These are phyloP conservation scores for Nitzschia sp. DNA, from an alignment of 108 stramenopile species.

Conservation along the genomic window DNA sequence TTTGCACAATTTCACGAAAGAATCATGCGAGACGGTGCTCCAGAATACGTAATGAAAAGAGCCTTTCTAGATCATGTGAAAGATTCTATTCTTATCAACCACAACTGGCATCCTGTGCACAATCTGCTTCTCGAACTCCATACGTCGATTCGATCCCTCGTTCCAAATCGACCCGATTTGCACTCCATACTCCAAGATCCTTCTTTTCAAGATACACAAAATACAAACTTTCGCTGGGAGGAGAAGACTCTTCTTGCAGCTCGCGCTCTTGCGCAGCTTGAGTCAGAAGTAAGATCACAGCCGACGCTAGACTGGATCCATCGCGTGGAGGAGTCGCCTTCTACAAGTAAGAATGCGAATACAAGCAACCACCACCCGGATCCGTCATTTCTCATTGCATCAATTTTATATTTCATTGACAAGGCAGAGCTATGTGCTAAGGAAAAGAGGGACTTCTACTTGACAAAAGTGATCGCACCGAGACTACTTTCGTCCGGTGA, in stretches of 20 bases:
- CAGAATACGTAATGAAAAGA: conserved; percentile 37
- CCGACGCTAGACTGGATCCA: conserved; percentile 42
- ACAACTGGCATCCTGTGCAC: conserved; percentile 19
- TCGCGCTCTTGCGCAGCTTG: conserved; percentile 40
- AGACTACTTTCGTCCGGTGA: conserved; percentile 22
- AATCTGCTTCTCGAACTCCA: conserved; percentile 45
- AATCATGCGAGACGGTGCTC: not conserved
- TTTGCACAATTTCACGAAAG: conserved; percentile 9
- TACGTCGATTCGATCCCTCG: conserved; percentile 36
- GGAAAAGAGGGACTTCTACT: conserved; percentile 46
- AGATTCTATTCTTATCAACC: not conserved
- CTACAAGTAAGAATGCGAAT: not conserved
- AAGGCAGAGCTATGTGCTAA: conserved; percentile 55
- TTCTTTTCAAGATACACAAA: not conserved
- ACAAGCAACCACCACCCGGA: conserved; percentile 1
- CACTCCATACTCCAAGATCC: conserved; percentile 46
- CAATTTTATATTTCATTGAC: conserved; percentile 41
- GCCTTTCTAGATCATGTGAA: conserved; percentile 38
- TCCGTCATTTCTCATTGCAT: conserved; percentile 41
- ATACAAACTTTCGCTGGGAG: not conserved
- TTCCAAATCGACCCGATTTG: conserved; percentile 66
- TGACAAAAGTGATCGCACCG: conserved; percentile 41
- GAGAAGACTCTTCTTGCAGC: conserved; percentile 29
- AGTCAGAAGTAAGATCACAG: conserved; percentile 47
- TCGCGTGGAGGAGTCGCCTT: not conserved